Conservation (phyloP, 2,329 filamentous ascomycete genomes). For the Aspergillus tamarii region DNA sequence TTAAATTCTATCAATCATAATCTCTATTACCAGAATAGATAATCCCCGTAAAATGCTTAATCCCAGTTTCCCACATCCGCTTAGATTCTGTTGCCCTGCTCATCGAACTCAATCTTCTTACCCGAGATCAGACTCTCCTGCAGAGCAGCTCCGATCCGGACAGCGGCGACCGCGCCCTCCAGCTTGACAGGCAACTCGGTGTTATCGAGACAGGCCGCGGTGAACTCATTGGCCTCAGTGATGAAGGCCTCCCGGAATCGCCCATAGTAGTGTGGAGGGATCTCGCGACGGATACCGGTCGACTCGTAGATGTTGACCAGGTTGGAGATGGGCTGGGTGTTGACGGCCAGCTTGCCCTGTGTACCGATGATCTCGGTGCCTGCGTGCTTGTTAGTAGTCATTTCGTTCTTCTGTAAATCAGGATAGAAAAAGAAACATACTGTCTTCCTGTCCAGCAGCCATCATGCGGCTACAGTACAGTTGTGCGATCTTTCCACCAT, state of each 20-base stretch:
- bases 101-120: constrained; percentile 61
- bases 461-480: constrained; percentile 68
- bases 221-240: constrained; percentile 66
- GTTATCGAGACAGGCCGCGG: constrained; percentile 60
- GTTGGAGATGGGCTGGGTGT: constrained; percentile 59
- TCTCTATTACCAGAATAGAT: neutral
- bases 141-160: constrained; percentile 62
- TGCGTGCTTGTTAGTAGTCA: neutral
- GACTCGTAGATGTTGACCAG: constrained; percentile 60
- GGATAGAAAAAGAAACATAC: neutral
- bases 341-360: constrained; percentile 64
- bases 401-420: neutral
- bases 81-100: constrained; percentile 53
- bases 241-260: constrained; percentile 66
- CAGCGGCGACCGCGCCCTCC: constrained; percentile 58
- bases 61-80: neutral
- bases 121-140: constrained; percentile 59
- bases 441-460: constrained; percentile 67
- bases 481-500: constrained; percentile 64
- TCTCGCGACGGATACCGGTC: constrained; percentile 59
- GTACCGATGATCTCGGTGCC: constrained; percentile 68
- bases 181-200: constrained; percentile 61
- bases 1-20: neutral
- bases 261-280: constrained; percentile 64
- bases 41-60: neutral